Percentiles rank a stretch among this genome's conserved stretches.
These are phyloP conservation scores for Xylaria grammica DNA, from an alignment of 495 filamentous ascomycete genomes.

Conservation along the genomic window DNA sequence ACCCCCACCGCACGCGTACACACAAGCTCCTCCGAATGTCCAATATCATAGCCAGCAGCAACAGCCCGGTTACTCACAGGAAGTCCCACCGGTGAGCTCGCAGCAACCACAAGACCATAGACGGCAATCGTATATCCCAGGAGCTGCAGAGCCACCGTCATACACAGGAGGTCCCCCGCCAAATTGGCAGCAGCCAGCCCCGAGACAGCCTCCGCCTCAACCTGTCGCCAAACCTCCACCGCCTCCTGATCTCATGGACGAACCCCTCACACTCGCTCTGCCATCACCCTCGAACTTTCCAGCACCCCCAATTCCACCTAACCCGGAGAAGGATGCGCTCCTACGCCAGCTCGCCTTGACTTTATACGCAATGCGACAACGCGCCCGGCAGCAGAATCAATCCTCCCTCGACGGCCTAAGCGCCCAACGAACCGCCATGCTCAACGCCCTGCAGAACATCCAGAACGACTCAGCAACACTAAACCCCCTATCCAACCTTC, in stretches of 20 bases:
- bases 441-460: slow-evolving; percentile 66
- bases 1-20: slow-evolving; percentile 23
- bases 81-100: slow-evolving; percentile 25
- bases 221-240: slow-evolving; percentile 55
- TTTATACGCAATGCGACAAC: slow-evolving; percentile 67
- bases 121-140: slow-evolving; percentile 26
- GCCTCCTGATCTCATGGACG: slow-evolving; percentile 67
- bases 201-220: slow-evolving; percentile 35
- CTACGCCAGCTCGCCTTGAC: slow-evolving; percentile 75
- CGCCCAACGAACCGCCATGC: slow-evolving; percentile 80
- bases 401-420: slow-evolving; percentile 73
- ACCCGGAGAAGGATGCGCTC: slow-evolving; percentile 93
- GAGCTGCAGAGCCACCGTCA: slow-evolving; percentile 21
- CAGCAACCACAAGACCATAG: slow-evolving; percentile 33
- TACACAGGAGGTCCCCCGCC: slow-evolving; percentile 29
- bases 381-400: slow-evolving; percentile 67
- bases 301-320: slow-evolving; percentile 88
- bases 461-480: slow-evolving; percentile 75
- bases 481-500: slow-evolving; percentile 66
- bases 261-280: slow-evolving; percentile 70
- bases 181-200: slow-evolving; percentile 32
- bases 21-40: slow-evolving; percentile 28
- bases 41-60: slow-evolving; percentile 44
- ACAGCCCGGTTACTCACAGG: slow-evolving; percentile 33
- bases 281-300: slow-evolving; percentile 57